Base-by-base conservation (phyloP, 2,329 filamentous ascomycete genomes). In the Fusarium hostae region DNA sequence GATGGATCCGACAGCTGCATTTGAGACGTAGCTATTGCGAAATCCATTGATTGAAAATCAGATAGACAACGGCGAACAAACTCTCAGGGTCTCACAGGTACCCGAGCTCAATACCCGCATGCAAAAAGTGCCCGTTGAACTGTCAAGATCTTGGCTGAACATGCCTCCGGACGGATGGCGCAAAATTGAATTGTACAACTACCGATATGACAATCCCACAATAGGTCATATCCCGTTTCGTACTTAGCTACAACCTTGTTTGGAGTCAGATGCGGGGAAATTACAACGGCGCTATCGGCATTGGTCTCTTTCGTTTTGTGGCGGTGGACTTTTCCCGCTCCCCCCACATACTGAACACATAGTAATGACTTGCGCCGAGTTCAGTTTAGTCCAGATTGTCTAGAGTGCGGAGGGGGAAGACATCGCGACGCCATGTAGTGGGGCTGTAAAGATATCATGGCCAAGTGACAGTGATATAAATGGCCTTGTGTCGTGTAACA, bases 261-360 rank as follows among this genome's bases (percentile, higher is more conserved):
- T 13, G 28, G 9, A 6, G 22, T 16, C 8, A 34, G 34, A 56
- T n/a, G 52, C 52, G 52, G 52, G 39, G 52, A 28, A 56, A 26
- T 35, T 16, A 24, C 11, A 56, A 16, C 18, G 2, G 4, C 20
- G 3, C 4, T 6, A 18, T 44, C 18, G 12, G 9, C 15, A 56
- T 56, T 56, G 52, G 39, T 2, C 28, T 4, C 20, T 15, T 2
- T 13, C 2, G 3, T n/a, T 15, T 18, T 18, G 52, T 44, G 52
- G 52, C 39, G 52, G 52, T 56, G 52, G 52, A 35, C 5, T 44
- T 24, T 32, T 44, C 12, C 39, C 52, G 52, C 52, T 34, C 28
- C 18, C 51, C 51, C 40, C 35, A 41, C 44, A 30, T n/a, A 3
- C 15, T 9, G 7, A 24, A 5, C 10, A 24, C n/a, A n/a, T n/a